phyloP scores from a whole-genome alignment of 805 yeast species.

The Saccharomyces eubayanus region DNA sequence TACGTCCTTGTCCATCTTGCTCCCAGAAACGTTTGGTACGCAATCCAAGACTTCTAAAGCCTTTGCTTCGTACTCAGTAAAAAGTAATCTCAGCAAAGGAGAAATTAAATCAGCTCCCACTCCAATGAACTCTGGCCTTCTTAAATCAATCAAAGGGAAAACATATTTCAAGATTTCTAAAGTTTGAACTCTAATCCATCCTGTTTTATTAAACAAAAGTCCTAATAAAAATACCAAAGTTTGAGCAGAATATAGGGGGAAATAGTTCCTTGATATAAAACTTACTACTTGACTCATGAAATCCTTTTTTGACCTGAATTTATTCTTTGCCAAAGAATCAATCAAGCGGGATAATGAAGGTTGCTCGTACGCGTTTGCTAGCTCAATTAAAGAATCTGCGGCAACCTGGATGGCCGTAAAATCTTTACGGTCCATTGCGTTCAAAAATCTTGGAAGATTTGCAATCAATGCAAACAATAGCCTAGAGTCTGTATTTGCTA shows the following conservation, averaged over 20 bases:
- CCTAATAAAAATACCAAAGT: conserved; percentile 71
- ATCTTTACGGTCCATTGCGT: conserved; percentile 58
- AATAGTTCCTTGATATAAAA: conserved; percentile 57
- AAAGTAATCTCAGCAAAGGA: conserved; percentile 68
- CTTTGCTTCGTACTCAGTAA: conserved; percentile 80
- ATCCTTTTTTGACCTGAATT: conserved; percentile 86
- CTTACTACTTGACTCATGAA: conserved; percentile 74
- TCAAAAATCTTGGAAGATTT: conserved; percentile 76
- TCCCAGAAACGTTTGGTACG: conserved; percentile 77
- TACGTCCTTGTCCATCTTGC: conserved; percentile 84
- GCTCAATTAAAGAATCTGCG: conserved; percentile 47
- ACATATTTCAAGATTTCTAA: conserved; percentile 66
- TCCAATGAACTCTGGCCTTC: conserved; percentile 70
- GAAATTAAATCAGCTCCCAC: conserved; percentile 93
- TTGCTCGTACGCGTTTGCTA: conserved; percentile 53
- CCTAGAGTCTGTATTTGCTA: conserved; percentile 64
- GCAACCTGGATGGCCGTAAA: conserved; percentile 45
- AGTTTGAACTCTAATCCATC: conserved; percentile 76
- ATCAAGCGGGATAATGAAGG: conserved; percentile 61
- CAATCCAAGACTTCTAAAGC: conserved; percentile 88
- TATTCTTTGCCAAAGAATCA: conserved; percentile 63
- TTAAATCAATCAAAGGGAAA: conserved; percentile 70
- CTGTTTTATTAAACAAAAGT: conserved; percentile 61
- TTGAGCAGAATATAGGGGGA: conserved; percentile 67
- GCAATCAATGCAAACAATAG: conserved; percentile 64